Percentiles rank a stretch among this genome's conserved stretches.
These are phyloP conservation scores for Hirsutella minnesotensis DNA, from an alignment of 2,329 filamentous ascomycete species.

Conservation along the genomic window DNA sequence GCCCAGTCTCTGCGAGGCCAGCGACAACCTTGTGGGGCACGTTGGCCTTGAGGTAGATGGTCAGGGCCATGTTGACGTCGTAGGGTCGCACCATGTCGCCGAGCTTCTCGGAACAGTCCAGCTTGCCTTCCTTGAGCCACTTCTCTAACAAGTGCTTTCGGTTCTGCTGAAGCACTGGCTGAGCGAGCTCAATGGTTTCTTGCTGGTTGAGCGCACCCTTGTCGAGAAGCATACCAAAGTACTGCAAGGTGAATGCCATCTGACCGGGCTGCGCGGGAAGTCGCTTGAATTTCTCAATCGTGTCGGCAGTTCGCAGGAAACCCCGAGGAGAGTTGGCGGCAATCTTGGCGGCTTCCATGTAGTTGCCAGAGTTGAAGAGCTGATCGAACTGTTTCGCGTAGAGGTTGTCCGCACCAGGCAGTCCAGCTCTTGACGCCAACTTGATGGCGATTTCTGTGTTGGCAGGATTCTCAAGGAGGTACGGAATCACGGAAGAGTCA, in stretches of 20 bases:
- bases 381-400: constrained; percentile 91
- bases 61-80: constrained; percentile 76
- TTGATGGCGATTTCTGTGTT: constrained; percentile 92
- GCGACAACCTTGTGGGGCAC: constrained; percentile 90
- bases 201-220: constrained; percentile 88
- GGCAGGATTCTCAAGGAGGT: constrained; percentile 90
- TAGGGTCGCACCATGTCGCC: constrained; percentile 88
- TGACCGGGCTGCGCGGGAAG: constrained; percentile 70
- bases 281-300: constrained; percentile 91
- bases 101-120: constrained; percentile 90
- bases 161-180: constrained; percentile 85
- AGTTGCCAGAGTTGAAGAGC: constrained; percentile 68
- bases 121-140: constrained; percentile 93
- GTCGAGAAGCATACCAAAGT: constrained; percentile 94
- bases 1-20: constrained; percentile 86
- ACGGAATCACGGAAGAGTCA: constrained; percentile 82
- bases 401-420: constrained; percentile 87
- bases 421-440: constrained; percentile 84
- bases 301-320: constrained; percentile 87
- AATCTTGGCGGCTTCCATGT: constrained; percentile 82
- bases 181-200: constrained; percentile 86
- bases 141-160: constrained; percentile 95
- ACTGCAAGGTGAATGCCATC: constrained; percentile 90
- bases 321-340: constrained; percentile 93
- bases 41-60: constrained; percentile 84